Base-by-base conservation (phyloP, 148 eudicot genomes). In the Heliamphora exappendiculata region DNA sequence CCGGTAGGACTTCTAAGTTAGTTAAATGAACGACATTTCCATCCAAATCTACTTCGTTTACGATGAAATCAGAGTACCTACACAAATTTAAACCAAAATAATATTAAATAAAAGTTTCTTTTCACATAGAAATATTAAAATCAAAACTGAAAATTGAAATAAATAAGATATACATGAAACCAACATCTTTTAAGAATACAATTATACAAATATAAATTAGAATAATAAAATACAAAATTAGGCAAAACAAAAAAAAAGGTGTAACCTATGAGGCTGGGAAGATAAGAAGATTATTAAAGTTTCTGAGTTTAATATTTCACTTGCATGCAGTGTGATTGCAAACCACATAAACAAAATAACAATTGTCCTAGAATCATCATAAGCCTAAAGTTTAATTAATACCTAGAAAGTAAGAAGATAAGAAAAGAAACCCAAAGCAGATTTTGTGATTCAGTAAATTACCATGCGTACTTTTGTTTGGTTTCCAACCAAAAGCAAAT, bases 11-110 rank as follows among this genome's bases (percentile, higher is more conserved):
- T 65, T 81, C 84, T 47, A 95, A 76, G 69, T 91, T 85, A 50
- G 96, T 91, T 78, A 95, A 88, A 72, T 85, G 96, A 75, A 92
- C 94, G 76, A 93, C 93, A 84, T 88, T 89, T 57, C 88, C 99
- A 74, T 88, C 91, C 83, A 91, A 80, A 89, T 86, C 99, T 45
- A 95, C 97, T 85, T 95, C 99, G 81, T 95, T 95, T 12, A 95
- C 99, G 33, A 95, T 91, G 64, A 95, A 95, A 85, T 95, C 99
- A 29, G 99, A 89, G 74, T 95, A 92, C 86, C 98, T 92, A 76
- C 24, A 39, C 63, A 60, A 41, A 57, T 34, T 71, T 57, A 16
- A 20, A 72, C 49, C 47, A 73, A 72, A 70, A 12, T 17, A 39
- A 16, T 2, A 74, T 33, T 20, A 6, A 44, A 26, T 10, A 19